Evolutionary conservation across 345 rosid species (phyloP).

Genomic region (Linum usitatissimum): DNA sequence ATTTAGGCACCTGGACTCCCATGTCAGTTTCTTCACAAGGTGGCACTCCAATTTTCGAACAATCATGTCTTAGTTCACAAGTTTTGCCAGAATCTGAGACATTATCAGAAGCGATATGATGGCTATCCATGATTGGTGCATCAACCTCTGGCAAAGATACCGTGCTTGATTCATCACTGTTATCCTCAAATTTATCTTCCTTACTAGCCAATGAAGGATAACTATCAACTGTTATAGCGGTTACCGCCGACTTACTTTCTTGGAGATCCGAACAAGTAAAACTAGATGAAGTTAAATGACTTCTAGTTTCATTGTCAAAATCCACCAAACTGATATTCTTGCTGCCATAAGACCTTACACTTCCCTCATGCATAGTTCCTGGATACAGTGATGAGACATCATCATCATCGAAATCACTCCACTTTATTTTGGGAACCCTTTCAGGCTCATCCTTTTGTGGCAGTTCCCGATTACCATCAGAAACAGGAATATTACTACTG

Average conservation of each 20-base stretch:
- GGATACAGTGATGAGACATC: conserved; percentile 24
- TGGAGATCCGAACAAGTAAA: conserved; percentile 16
- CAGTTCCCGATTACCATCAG: conserved; percentile 11
- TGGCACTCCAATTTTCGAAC: conserved; percentile 12
- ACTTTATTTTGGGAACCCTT: conserved; percentile 36
- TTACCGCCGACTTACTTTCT: conserved; percentile 13
- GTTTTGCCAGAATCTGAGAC: conserved; percentile 19
- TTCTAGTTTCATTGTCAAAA: conserved; percentile 18
- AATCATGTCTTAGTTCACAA: conserved; percentile 12
- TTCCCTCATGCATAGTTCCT: conserved; percentile 25
- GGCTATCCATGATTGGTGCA: conserved; percentile 11
- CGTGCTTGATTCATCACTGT: conserved; percentile 17
- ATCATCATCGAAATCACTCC: conserved; percentile 53
- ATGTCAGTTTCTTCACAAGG: conserved; percentile 21
- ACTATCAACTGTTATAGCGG: conserved; percentile 12
- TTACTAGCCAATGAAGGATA: conserved; percentile 15
- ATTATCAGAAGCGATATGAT: conserved; percentile 16
- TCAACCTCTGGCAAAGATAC: conserved; percentile 18
- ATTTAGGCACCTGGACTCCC: conserved; percentile 16
- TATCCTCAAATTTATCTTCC: conserved; percentile 20
- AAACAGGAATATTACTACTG: conserved; percentile 16
- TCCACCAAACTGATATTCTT: conserved; percentile 18
- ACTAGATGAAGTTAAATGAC: conserved; percentile 13
- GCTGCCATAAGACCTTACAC: conserved; percentile 26
- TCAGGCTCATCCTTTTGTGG: conserved; percentile 17